Percentiles rank a stretch among this genome's conserved stretches.
Evolutionary conservation across 2,329 filamentous ascomycete genomes (phyloP).

Genomic region (Ceratocystis alfenasii): DNA sequence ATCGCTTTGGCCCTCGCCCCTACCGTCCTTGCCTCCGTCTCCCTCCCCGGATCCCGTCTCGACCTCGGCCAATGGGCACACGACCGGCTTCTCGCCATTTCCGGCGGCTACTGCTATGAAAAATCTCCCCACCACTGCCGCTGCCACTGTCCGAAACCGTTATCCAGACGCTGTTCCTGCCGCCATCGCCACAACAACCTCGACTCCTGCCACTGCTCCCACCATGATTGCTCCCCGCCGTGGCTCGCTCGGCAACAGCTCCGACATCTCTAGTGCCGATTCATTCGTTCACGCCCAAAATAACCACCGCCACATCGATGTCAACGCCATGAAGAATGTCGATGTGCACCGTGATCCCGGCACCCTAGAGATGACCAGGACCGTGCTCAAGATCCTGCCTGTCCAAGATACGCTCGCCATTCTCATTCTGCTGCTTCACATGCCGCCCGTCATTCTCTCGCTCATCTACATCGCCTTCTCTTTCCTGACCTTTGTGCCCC

Average conservation of each 20-base stretch:
- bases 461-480: slow-evolving; percentile 88
- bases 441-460: slow-evolving; percentile 77
- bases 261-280: slow-evolving; percentile 36
- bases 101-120: slow-evolving; percentile 25
- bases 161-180: neutral
- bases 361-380: slow-evolving; percentile 65
- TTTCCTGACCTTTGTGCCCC: slow-evolving; percentile 81
- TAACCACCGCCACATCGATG: slow-evolving; percentile 54
- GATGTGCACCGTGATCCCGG: slow-evolving; percentile 59
- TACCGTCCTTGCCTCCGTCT: neutral
- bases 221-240: slow-evolving; percentile 19
- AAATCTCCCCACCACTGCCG: slow-evolving; percentile 29
- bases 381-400: slow-evolving; percentile 79
- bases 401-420: slow-evolving; percentile 93
- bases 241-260: slow-evolving; percentile 41
- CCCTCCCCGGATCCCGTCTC: neutral
- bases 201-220: neutral
- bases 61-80: slow-evolving; percentile 22
- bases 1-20: neutral
- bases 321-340: slow-evolving; percentile 55
- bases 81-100: slow-evolving; percentile 19
- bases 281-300: slow-evolving; percentile 31
- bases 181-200: neutral
- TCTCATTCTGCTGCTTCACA: slow-evolving; percentile 85
- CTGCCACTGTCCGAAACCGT: slow-evolving; percentile 2